Evolutionary conservation across 805 yeast species (phyloP).

Genomic region (Wickerhamomyces bisporus): DNA sequence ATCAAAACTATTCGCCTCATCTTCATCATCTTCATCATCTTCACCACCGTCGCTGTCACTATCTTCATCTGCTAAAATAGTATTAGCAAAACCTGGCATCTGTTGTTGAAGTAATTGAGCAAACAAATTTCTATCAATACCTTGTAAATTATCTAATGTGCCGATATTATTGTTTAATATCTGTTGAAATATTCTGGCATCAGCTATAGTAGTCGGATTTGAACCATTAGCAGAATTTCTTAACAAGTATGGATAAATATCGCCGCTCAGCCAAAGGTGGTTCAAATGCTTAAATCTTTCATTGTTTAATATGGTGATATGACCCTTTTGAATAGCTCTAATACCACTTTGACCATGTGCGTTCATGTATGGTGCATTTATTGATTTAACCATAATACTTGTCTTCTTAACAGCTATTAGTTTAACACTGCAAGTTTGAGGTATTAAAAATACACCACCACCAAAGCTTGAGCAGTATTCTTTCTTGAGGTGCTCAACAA

Average conservation of each 20-base stretch:
- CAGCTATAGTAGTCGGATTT: not conserved
- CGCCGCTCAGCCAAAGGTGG: conserved; percentile 58
- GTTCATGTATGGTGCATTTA: conserved; percentile 68
- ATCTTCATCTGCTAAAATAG: not conserved
- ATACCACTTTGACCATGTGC: conserved; percentile 70
- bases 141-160: not conserved
- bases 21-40: conserved; percentile 10
- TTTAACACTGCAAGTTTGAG: conserved; percentile 30
- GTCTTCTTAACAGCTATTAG: conserved; percentile 15
- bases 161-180: conserved; percentile 1
- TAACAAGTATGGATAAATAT: conserved; percentile 43
- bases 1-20: conserved; percentile 2
- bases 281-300: conserved; percentile 53
- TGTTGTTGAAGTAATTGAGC: conserved; percentile 12
- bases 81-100: not conserved
- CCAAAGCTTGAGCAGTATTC: conserved; percentile 18
- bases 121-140: not conserved
- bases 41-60: conserved; percentile 3
- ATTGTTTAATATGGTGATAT: conserved; percentile 45
- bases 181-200: not conserved
- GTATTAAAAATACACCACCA: conserved; percentile 31
- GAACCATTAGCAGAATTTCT: conserved; percentile 17
- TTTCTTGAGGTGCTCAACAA: conserved; percentile 25
- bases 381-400: conserved; percentile 29
- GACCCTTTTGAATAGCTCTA: conserved; percentile 48